Evolutionary conservation across 2,329 filamentous ascomycete species (phyloP).

Genomic region (Penicillium verrucosum): DNA sequence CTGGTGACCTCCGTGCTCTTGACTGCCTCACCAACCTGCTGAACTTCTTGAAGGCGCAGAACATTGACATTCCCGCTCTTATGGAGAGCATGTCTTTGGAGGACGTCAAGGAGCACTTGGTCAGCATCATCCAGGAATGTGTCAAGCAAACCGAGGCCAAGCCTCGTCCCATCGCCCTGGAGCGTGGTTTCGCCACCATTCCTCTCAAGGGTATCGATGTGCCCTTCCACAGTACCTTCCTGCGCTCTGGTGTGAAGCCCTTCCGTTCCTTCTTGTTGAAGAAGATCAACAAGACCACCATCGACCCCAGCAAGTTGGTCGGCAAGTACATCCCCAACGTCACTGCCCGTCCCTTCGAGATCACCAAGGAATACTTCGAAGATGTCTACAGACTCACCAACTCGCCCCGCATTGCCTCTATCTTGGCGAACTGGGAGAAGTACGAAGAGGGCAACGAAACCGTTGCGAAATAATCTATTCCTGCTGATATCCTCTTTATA

Average conservation of each 20-base stretch:
- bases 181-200: constrained; percentile 95
- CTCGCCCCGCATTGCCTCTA: constrained; percentile 54
- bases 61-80: constrained; percentile 93
- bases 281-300: constrained; percentile 99
- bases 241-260: constrained; percentile 96
- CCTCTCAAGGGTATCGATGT: constrained; percentile 96
- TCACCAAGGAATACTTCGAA: constrained; percentile 99
- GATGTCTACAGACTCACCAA: constrained; percentile 96
- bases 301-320: constrained; percentile 92
- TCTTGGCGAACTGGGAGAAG: constrained; percentile 80
- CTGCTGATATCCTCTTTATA: constrained; percentile 21
- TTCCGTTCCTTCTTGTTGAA: constrained; percentile 98
- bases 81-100: constrained; percentile 83
- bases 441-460: constrained; percentile 50
- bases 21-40: constrained; percentile 72
- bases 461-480: constrained; percentile 13
- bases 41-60: constrained; percentile 94
- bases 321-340: constrained; percentile 99
- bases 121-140: constrained; percentile 85
- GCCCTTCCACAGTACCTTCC: constrained; percentile 97
- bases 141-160: constrained; percentile 85
- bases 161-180: constrained; percentile 79
- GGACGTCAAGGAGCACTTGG: constrained; percentile 83
- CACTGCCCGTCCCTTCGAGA: constrained; percentile 88
- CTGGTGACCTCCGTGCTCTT: constrained; percentile 63